Percentiles rank a stretch among this genome's conserved stretches.
These are phyloP conservation scores for Microsporum ferrugineum DNA, from an alignment of 2,329 filamentous ascomycete genomes.

Conservation along the genomic window DNA sequence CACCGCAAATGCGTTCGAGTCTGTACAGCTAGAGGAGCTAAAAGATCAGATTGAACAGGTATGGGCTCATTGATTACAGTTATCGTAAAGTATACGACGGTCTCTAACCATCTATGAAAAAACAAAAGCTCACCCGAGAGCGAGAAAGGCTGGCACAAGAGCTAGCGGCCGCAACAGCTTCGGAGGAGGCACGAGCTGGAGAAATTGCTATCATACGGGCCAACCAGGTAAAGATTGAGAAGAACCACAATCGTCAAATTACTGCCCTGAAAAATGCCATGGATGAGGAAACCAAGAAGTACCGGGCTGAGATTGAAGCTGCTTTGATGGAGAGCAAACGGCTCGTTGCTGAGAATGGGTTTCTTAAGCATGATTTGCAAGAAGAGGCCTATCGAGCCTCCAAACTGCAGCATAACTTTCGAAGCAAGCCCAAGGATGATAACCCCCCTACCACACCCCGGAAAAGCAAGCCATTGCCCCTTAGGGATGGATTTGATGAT, in stretches of 20 bases:
- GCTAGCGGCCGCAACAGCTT: slow-evolving; percentile 28
- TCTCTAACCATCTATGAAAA: background rate
- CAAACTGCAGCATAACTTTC: slow-evolving; percentile 25
- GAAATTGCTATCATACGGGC: slow-evolving; percentile 52
- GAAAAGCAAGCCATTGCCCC: slow-evolving; percentile 37
- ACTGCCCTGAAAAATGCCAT: slow-evolving; percentile 43
- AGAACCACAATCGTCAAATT: slow-evolving; percentile 44
- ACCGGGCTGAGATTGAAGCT: slow-evolving; percentile 45
- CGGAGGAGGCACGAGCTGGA: slow-evolving; percentile 43
- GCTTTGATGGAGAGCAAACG: slow-evolving; percentile 45
- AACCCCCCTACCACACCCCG: slow-evolving; percentile 40
- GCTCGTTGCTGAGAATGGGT: slow-evolving; percentile 47
- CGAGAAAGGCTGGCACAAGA: slow-evolving; percentile 31
- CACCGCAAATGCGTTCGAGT: background rate
- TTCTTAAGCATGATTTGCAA: slow-evolving; percentile 49
- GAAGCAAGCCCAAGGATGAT: slow-evolving; percentile 27
- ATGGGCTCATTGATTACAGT: background rate
- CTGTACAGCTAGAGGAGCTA: slow-evolving; percentile 11
- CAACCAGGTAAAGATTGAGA: slow-evolving; percentile 43
- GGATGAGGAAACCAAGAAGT: slow-evolving; percentile 42
- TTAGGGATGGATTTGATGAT: slow-evolving; percentile 54
- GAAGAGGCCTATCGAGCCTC: slow-evolving; percentile 43
- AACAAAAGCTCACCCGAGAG: slow-evolving; percentile 28
- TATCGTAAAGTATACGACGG: background rate
- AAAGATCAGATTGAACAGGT: slow-evolving; percentile 14